These are phyloP conservation scores for Hanseniaspora pseudoguilliermondii DNA, from an alignment of 805 yeast genomes.

Conservation along the genomic window DNA sequence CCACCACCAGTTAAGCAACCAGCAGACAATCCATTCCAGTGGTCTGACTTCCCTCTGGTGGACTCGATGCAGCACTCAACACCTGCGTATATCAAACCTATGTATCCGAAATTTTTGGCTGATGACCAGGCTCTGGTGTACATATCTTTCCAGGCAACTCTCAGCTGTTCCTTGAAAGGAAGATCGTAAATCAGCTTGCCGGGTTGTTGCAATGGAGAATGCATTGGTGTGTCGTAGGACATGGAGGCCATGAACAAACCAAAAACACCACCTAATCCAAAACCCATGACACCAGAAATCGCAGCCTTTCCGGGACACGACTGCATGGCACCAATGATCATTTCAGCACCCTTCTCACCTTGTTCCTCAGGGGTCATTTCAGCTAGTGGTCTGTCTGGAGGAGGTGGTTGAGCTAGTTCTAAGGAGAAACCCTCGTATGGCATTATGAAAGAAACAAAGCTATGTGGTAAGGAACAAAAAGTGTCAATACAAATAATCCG, in stretches of 20 bases:
- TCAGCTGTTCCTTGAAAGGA: constrained; percentile 88
- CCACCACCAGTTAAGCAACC: constrained; percentile 98
- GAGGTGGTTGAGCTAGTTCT: constrained; percentile 30
- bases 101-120: constrained; percentile 88
- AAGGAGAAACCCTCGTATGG: constrained; percentile 33
- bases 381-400: constrained; percentile 36
- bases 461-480: not conserved
- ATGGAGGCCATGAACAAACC: constrained; percentile 81
- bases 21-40: constrained; percentile 81
- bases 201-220: constrained; percentile 21
- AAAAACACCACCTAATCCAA: constrained; percentile 87
- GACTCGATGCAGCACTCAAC: constrained; percentile 85
- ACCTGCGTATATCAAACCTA: constrained; percentile 83
- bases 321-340: constrained; percentile 71
- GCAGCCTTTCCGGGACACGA: constrained; percentile 92
- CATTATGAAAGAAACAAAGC: constrained; percentile 19
- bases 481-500: no score
- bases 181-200: constrained; percentile 54
- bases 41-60: constrained; percentile 76
- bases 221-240: constrained; percentile 34
- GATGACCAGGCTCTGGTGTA: constrained; percentile 73
- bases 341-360: constrained; percentile 77
- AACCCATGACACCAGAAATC: constrained; percentile 88
- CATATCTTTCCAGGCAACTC: constrained; percentile 83
- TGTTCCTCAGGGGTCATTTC: constrained; percentile 87